phyloP scores from a whole-genome alignment of 192 early-diverging fungal species.

The Umbelopsis sp. region DNA sequence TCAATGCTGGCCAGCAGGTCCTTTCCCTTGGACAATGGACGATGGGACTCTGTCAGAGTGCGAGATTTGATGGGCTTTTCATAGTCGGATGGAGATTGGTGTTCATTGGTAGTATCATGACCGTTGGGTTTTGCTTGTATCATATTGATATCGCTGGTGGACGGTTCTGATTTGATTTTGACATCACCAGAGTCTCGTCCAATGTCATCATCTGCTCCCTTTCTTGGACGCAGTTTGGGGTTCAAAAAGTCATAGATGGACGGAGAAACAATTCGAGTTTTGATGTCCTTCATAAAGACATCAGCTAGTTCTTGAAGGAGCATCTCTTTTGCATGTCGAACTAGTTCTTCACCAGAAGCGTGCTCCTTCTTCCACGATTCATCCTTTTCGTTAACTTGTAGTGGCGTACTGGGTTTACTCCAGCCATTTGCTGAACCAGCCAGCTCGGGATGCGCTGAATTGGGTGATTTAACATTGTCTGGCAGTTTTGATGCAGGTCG shows the following conservation, averaged over 20 bases:
- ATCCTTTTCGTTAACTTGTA: conserved; percentile 3
- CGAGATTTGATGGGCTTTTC: background rate
- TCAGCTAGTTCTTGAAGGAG: conserved; percentile 51
- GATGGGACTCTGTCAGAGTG: background rate
- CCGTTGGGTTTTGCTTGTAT: background rate
- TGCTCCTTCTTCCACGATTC: background rate
- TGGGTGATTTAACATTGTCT: background rate
- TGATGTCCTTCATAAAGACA: conserved; percentile 55
- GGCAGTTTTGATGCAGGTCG: background rate
- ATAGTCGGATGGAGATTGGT: background rate
- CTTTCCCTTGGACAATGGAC: background rate
- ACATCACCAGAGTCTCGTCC: background rate
- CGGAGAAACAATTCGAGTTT: conserved; percentile 49
- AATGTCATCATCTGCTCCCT: conserved; percentile 26
- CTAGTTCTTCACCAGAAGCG: conserved; percentile 18
- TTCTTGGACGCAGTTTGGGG: conserved; percentile 30
- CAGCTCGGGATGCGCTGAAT: background rate
- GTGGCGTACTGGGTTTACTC: conserved; percentile 26
- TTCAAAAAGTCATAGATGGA: conserved; percentile 54
- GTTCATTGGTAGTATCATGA: background rate
- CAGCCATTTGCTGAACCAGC: conserved; percentile 10
- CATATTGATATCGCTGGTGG: background rate
- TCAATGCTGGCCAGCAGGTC: conserved; percentile 2
- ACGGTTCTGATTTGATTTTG: background rate
- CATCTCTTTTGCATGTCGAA: conserved; percentile 42